These are phyloP conservation scores for Colletotrichum phormii DNA, from an alignment of 2,329 filamentous ascomycete species.

Conservation along the genomic window DNA sequence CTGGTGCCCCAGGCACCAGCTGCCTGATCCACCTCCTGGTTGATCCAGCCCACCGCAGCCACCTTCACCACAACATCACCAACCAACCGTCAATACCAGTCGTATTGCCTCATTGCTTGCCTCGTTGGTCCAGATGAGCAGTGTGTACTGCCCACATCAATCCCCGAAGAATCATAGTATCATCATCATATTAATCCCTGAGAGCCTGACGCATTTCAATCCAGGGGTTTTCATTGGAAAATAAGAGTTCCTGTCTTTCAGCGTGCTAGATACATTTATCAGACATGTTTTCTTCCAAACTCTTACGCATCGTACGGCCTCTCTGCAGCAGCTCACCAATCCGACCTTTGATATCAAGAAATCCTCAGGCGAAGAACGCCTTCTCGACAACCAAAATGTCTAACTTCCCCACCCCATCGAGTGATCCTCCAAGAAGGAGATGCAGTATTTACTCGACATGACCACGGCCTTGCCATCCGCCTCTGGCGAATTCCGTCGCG, in stretches of 20 bases:
- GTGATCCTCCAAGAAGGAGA: constrained; percentile 59
- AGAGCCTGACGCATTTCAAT: neutral
- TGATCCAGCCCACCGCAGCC: too few relatives aligned
- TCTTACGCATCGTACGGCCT: neutral
- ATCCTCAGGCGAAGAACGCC: neutral
- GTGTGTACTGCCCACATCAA: too few relatives aligned
- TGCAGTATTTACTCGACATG: constrained; percentile 71
- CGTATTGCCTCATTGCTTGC: too few relatives aligned
- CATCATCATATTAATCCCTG: neutral
- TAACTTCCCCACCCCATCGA: constrained; percentile 45
- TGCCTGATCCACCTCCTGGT: too few relatives aligned
- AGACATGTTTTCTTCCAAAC: neutral
- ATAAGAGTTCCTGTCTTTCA: fast-evolving
- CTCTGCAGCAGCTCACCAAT: neutral
- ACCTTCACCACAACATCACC: too few relatives aligned
- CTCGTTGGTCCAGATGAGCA: too few relatives aligned
- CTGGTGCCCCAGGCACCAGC: too few relatives aligned
- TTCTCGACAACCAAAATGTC: constrained; percentile 40
- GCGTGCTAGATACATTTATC: neutral
- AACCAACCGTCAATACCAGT: too few relatives aligned
- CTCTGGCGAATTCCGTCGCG: constrained; percentile 69
- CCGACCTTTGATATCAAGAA: neutral
- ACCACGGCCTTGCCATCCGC: constrained; percentile 62
- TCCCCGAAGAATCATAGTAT: neutral
- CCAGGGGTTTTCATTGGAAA: neutral